Conservation (phyloP, 305 asterid genomes). For the Euphrasia arctica region DNA sequence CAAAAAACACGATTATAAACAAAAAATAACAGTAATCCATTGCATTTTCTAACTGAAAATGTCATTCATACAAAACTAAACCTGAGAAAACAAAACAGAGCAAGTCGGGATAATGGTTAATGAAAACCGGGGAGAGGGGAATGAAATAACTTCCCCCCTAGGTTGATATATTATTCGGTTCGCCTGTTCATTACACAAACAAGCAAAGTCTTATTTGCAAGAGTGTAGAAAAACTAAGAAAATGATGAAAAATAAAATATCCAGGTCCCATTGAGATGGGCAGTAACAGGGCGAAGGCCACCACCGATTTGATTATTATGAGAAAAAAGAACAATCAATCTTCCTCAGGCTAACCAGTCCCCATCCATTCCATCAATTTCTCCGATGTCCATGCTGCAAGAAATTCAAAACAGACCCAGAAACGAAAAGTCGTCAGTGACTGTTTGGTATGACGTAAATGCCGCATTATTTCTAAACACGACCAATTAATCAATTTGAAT, state of each 20-base stretch:
- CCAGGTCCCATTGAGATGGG: conserved; percentile 26
- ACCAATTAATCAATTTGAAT: background rate
- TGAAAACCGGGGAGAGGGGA: conserved; percentile 30
- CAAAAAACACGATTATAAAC: too few species aligned
- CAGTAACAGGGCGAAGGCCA: conserved; percentile 26
- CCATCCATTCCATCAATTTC: conserved; percentile 92
- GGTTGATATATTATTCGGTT: conserved; percentile 24
- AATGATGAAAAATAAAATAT: conserved; percentile 6
- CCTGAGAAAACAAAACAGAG: background rate
- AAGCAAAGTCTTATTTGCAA: conserved; percentile 40
- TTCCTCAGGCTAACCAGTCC: conserved; percentile 83
- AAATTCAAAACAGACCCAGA: conserved; percentile 16
- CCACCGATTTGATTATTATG: conserved; percentile 50
- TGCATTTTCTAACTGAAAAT: background rate
- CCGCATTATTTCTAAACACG: background rate
- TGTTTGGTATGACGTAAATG: background rate
- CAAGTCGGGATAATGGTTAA: background rate
- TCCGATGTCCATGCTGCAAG: conserved; percentile 90
- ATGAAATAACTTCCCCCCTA: conserved; percentile 37
- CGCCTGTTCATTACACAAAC: conserved; percentile 36
- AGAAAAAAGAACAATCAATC: conserved; percentile 39
- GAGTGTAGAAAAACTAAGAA: conserved; percentile 18
- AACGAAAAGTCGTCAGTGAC: conserved; percentile 9
- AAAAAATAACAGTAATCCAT: too few species aligned
- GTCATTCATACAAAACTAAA: background rate